These are phyloP conservation scores for Amanita pallidorosea DNA, from an alignment of 768 basidiomycete genomes.

Conservation along the genomic window DNA sequence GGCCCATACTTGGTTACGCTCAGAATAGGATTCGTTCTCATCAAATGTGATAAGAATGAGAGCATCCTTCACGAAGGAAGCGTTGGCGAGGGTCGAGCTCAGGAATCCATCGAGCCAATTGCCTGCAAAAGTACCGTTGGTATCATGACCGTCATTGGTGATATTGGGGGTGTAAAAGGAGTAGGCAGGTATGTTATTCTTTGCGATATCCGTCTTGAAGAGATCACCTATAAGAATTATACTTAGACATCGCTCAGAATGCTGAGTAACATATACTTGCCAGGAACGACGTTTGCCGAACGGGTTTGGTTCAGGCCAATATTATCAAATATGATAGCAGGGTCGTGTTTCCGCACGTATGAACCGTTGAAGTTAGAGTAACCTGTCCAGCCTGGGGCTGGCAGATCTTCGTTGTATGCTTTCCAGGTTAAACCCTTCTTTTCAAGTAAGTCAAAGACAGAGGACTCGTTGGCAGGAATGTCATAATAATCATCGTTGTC, in stretches of 20 bases:
- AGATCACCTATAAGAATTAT: not conserved
- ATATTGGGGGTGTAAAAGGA: constrained; percentile 54
- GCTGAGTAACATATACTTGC: constrained; percentile 32
- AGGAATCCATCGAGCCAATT: constrained; percentile 42
- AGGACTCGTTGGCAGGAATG: constrained; percentile 40
- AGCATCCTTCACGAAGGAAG: constrained; percentile 37
- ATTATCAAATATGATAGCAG: constrained; percentile 39
- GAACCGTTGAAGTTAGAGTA: constrained; percentile 22
- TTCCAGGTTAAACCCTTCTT: constrained; percentile 48
- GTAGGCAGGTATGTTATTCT: constrained; percentile 45
- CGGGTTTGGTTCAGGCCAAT: constrained; percentile 32
- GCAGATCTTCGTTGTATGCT: constrained; percentile 53
- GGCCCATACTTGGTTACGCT: constrained; percentile 37
- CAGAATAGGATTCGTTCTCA: constrained; percentile 30
- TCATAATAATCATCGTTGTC: constrained; percentile 27
- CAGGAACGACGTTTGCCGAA: constrained; percentile 38
- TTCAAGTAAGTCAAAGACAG: constrained; percentile 51
- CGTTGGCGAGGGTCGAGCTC: constrained; percentile 36
- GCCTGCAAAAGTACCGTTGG: constrained; percentile 34
- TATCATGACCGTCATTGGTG: constrained; percentile 52
- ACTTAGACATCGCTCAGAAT: no score
- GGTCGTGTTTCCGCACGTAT: constrained; percentile 25
- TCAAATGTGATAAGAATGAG: constrained; percentile 57
- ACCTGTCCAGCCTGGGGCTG: constrained; percentile 33
- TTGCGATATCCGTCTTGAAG: constrained; percentile 40